These are phyloP conservation scores for Heritiera littoralis DNA, from an alignment of 345 rosid species.

Conservation along the genomic window DNA sequence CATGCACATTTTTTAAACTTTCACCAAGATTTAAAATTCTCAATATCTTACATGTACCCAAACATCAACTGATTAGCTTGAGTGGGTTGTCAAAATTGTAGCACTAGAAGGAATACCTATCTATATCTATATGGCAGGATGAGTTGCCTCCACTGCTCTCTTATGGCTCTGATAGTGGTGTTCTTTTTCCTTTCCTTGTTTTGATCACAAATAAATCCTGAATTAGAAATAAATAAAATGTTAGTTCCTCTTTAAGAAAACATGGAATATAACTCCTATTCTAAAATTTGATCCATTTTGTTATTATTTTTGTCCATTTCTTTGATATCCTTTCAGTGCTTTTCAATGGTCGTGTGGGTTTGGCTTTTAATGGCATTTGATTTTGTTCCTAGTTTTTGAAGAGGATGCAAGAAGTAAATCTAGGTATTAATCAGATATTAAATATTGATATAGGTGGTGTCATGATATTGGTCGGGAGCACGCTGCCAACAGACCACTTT, in stretches of 20 bases:
- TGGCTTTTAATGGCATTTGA: background rate
- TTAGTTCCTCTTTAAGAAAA: background rate
- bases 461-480: conserved; percentile 94
- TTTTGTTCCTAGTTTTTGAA: background rate
- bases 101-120: background rate
- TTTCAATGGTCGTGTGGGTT: background rate
- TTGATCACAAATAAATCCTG: background rate
- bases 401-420: conserved; percentile 12
- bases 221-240: background rate
- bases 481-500: conserved; percentile 87
- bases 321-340: conserved; percentile 1
- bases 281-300: background rate
- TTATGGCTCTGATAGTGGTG: background rate
- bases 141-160: background rate
- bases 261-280: background rate
- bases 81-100: background rate
- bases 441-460: conserved; percentile 66
- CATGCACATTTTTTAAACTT: background rate
- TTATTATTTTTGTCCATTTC: background rate
- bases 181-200: background rate
- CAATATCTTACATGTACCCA: background rate
- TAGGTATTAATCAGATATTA: conserved; percentile 21
- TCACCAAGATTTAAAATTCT: background rate
- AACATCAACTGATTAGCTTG: background rate
- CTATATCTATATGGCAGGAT: background rate